Evolutionary conservation across 495 filamentous ascomycete genomes (phyloP).

Genomic region (Penicillium simplicissimum): DNA sequence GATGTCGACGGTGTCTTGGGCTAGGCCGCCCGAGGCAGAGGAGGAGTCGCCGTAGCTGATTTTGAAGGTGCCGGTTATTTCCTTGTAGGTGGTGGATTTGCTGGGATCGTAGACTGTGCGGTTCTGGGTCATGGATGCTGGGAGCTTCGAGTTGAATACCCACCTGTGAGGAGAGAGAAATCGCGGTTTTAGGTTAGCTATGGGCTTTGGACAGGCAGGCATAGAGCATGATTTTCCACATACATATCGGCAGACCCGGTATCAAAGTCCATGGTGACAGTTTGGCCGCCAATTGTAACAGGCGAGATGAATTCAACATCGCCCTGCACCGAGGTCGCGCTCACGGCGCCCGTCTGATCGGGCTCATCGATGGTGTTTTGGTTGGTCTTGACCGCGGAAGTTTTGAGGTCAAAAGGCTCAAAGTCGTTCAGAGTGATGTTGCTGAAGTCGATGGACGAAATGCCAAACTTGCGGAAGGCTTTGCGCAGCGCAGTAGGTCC

Average conservation of each 20-base stretch:
- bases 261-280: constrained; percentile 76
- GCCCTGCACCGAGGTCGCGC: constrained; percentile 59
- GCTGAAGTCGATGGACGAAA: constrained; percentile 30
- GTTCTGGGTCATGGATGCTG: constrained; percentile 39
- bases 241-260: constrained; percentile 82
- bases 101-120: constrained; percentile 65
- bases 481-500: constrained; percentile 59
- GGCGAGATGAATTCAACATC: constrained; percentile 72
- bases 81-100: constrained; percentile 56
- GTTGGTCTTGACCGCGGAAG: constrained; percentile 18
- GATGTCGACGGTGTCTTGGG: constrained; percentile 71
- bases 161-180: constrained; percentile 53
- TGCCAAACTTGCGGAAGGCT: constrained; percentile 64
- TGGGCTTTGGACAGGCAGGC: neutral
- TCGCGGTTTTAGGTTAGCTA: neutral
- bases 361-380: constrained; percentile 18
- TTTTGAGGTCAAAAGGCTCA: constrained; percentile 31
- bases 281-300: constrained; percentile 72
- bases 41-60: constrained; percentile 78
- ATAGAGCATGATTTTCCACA: constrained; percentile 30
- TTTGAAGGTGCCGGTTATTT: constrained; percentile 53
- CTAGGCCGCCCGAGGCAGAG: constrained; percentile 64
- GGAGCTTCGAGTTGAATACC: constrained; percentile 72
- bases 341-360: constrained; percentile 55
- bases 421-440: constrained; percentile 39